Percentiles rank a stretch among this genome's conserved stretches.
Conservation (phyloP, 2,329 filamentous ascomycete species). For the Fusarium veterinarium region DNA sequence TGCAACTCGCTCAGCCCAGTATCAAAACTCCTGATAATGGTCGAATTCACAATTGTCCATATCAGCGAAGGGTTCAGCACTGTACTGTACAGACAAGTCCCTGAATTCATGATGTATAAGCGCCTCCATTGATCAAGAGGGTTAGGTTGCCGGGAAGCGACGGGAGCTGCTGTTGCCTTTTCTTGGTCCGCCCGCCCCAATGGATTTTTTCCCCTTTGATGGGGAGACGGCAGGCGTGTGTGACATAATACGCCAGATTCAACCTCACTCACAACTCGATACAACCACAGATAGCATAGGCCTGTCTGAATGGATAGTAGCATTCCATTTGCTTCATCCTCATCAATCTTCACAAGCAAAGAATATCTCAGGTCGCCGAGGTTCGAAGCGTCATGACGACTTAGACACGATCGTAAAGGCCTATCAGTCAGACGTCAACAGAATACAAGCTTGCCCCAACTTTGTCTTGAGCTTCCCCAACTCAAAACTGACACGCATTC, state of each 20-base stretch:
- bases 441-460: constrained; percentile 35
- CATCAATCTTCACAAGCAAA: constrained; percentile 42
- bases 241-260: constrained; percentile 21
- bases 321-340: constrained; percentile 12
- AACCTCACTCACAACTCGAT: constrained; percentile 19
- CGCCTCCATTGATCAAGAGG: not conserved
- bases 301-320: not conserved
- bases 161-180: constrained; percentile 18
- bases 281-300: not conserved
- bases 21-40: constrained; percentile 8
- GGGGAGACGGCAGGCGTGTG: constrained; percentile 34
- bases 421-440: constrained; percentile 31
- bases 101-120: constrained; percentile 23
- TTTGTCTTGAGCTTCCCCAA: constrained; percentile 15
- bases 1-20: constrained; percentile 8
- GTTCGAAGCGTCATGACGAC: not conserved
- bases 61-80: constrained; percentile 5
- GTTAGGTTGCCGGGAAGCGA: constrained; percentile 21
- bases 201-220: constrained; percentile 39
- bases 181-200: constrained; percentile 40
- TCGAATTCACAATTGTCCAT: not conserved
- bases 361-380: constrained; percentile 17
- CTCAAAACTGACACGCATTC: constrained; percentile 2
- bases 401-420: not conserved
- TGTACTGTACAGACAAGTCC: not conserved